A percentile compares a stretch with the other conserved stretches of the same genome.
These are phyloP conservation scores for Blyttiomyces sp. DNA, from an alignment of 371 early-diverging fungal species.

Conservation along the genomic window DNA sequence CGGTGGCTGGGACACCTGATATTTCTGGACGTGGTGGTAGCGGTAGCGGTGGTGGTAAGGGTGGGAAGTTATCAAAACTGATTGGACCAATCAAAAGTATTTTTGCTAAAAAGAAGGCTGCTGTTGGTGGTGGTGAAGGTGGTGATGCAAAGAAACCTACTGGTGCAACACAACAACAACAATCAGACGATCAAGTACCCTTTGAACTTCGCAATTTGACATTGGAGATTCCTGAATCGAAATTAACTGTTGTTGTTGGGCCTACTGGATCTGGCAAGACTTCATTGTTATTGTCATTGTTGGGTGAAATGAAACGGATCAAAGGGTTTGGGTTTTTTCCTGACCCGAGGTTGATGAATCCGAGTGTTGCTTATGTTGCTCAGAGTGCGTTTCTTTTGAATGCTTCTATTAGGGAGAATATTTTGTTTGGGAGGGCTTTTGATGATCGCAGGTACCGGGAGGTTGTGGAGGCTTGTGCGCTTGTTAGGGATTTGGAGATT, in stretches of 20 bases:
- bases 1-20: too few species aligned
- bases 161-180: background rate
- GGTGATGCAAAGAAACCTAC: constrained; percentile 33
- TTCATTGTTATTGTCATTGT: constrained; percentile 58
- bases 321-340: constrained; percentile 25
- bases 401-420: constrained; percentile 59
- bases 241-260: constrained; percentile 66
- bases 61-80: too few species aligned
- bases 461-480: constrained; percentile 52
- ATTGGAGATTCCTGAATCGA: constrained; percentile 52
- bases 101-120: background rate
- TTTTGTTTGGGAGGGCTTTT: constrained; percentile 78
- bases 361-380: constrained; percentile 75
- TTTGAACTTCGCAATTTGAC: constrained; percentile 30
- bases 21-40: too few species aligned
- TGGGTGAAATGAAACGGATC: constrained; percentile 47
- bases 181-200: constrained; percentile 12
- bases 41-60: too few species aligned
- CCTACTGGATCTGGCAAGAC: constrained; percentile 69
- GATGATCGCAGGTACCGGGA: constrained; percentile 51
- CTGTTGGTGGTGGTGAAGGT: constrained; percentile 47
- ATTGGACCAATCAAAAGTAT: too few species aligned
- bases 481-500: constrained; percentile 74
- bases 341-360: too few species aligned
- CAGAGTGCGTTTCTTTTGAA: constrained; percentile 94